Base-by-base conservation (phyloP, 2,329 filamentous ascomycete genomes). In the Exophiala sp. region DNA sequence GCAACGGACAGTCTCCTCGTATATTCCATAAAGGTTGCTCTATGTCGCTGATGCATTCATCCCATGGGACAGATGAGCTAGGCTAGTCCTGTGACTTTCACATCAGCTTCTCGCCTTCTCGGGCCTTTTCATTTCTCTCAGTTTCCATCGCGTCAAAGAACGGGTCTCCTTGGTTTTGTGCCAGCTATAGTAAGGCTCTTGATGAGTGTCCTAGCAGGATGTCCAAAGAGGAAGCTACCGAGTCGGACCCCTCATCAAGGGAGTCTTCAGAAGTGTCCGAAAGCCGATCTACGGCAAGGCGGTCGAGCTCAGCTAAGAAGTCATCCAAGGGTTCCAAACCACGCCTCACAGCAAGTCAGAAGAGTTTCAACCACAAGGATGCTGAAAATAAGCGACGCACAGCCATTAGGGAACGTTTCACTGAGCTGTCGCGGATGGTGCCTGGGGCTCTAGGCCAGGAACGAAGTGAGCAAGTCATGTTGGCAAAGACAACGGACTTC, bases 371-470 rank as follows among this genome's bases (percentile, higher is more conserved):
- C 63, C 83, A 86, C 68, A 86, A 86, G 60, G 78, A 79, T 19
- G 85, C 81, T 3, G 75, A 78, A 57, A 74, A 78, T 59, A 78
- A 85, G 67, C 79, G 82, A 29, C 79, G 82, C 38, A 78, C 82
- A 50, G 86, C 85, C 11, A 95, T 95, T 58, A 79, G 89, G 40
- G 82, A 87, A 51, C 87, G 86, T 49, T 95, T 94, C 65, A 88
- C 95, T 66, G 79, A 82, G 27, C 77, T 95, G 21, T 86, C 86
- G 13, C 79, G 83, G 46, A 76, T 94, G 24, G 87, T 95, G 1
- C 89, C 89, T 0, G 88, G 86, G 0, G 75, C 94, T 46, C 79
- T 87, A 61, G 89, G 89, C 1, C 85, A 90, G 63, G 89, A 86
- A 1, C 81, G 88, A 39, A 93, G 87, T 57, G 89, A 95, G 66